Evolutionary conservation across 2,329 filamentous ascomycete genomes (phyloP), one percentile per base, ranked within the genome.

Genomic region (Arthrobotrys sinensis): DNA sequence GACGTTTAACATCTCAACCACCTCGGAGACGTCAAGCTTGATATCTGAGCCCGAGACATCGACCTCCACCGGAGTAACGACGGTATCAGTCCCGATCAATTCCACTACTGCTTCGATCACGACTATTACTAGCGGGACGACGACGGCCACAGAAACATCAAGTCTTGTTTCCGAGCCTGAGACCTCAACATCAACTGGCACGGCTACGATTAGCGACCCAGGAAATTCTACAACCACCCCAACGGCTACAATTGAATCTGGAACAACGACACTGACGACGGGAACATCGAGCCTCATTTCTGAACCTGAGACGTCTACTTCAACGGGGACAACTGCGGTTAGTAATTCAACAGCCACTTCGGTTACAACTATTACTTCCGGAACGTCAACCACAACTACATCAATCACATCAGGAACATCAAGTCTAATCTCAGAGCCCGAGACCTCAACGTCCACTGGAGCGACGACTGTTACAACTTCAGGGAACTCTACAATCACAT

Each of bases 21-120:
- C 48, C 24, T 55, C 64, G 1, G 46, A 24, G 10, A 67, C 45
- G 11, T 57, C 38, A 8, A 75, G 62, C 50, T 36, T 52, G 5
- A 48, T 43, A 40, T 72, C 70, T 45, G 52, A 67, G 53, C 64
- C 70, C 19, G 64, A 67, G 19, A 48, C 34, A 11, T 40, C 68
- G 0, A 32, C 46, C 4, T 28, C 24, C 24, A 28, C 24, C 4
- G 24, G 24, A 4, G 24, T 28, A 28, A 38, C 53, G 19, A 60
- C 36, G 16, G 16, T 5, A 3, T 24, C 34, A 34, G 16, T 43
- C 36, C 16, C 34, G 16, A 21, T 60, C 1, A 70, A 48, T 19
- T 62, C 53, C 52, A 50, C 66, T 8, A 48, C 65, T 3, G 63
- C 55, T 6, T 55, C 36, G n/a, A 4, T 24, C 21, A 55, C 50